A percentile compares a stretch with the other conserved stretches of the same genome.
Evolutionary conservation across 371 early-diverging fungal species (phyloP).

Genomic region (Syncephalastrum sp.): DNA sequence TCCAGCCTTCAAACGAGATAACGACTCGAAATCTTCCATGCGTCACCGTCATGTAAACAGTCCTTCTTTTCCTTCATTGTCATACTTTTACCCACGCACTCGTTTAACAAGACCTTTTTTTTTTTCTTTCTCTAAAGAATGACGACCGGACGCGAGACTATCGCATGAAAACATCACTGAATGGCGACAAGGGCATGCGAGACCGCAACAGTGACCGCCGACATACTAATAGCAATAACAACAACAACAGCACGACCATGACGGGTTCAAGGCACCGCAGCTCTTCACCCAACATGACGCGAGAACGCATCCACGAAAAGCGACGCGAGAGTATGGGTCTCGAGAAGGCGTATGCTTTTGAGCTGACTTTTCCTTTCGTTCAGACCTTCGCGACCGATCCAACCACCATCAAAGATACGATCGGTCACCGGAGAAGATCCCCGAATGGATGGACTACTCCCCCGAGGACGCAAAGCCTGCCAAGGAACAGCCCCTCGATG

Average conservation of each 20-base stretch:
- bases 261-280: constrained; percentile 3
- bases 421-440: constrained; percentile 36
- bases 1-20: constrained; percentile 13
- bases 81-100: no score
- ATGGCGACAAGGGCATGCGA: constrained; percentile 3
- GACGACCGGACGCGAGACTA: constrained; percentile 11
- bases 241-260: constrained; percentile 11
- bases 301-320: background rate
- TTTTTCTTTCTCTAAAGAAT: background rate
- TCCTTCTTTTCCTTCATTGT: no score
- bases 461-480: constrained; percentile 40
- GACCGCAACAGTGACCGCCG: constrained; percentile 1
- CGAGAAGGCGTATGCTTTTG: background rate
- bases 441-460: constrained; percentile 71
- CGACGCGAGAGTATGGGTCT: constrained; percentile 19
- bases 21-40: constrained; percentile 7
- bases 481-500: constrained; percentile 39
- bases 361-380: background rate
- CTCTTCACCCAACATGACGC: no score
- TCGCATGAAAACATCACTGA: background rate
- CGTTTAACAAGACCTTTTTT: background rate
- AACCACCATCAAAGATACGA: constrained; percentile 5
- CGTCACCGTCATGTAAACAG: constrained; percentile 19
- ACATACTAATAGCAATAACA: constrained; percentile 4
- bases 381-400: background rate